phyloP scores from a whole-genome alignment of 1,284 basidiomycete species.

The Rhodotorula sp. region DNA sequence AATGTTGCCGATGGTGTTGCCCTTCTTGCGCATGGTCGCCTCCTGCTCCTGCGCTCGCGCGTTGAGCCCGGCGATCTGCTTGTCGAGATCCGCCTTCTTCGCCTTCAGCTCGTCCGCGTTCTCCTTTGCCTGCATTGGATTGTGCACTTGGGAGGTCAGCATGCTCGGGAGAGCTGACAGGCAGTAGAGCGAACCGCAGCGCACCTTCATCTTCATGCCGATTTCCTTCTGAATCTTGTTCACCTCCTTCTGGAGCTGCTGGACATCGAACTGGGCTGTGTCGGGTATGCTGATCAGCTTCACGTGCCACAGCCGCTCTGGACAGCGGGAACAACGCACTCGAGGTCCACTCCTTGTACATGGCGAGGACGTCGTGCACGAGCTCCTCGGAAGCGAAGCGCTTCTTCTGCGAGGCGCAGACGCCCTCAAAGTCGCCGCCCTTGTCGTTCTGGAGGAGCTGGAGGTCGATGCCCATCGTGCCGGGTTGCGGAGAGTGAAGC shows the following conservation, averaged over 20 bases:
- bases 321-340: conserved; percentile 55
- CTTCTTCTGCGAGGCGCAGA: conserved; percentile 89
- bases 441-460: conserved; percentile 47
- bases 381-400: conserved; percentile 84
- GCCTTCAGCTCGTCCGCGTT: conserved; percentile 81
- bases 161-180: accelerated
- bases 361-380: conserved; percentile 88
- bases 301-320: accelerated
- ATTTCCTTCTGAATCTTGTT: conserved; percentile 94
- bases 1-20: conserved; percentile 84
- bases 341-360: conserved; percentile 91
- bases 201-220: conserved; percentile 85
- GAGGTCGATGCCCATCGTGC: conserved; percentile 44
- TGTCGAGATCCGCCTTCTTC: conserved; percentile 76
- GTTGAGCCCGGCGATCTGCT: conserved; percentile 73
- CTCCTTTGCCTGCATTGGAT: conserved; percentile 62
- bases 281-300: not conserved
- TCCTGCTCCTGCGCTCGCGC: conserved; percentile 77
- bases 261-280: conserved; percentile 80
- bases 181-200: not conserved
- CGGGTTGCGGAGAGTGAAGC: not conserved
- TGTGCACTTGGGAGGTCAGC: too few species aligned
- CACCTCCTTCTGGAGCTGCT: conserved; percentile 74
- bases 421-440: conserved; percentile 91
- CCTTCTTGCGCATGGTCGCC: conserved; percentile 73